These are phyloP conservation scores for Hibiscus mutabilis DNA, from an alignment of 345 rosid species.

Conservation along the genomic window DNA sequence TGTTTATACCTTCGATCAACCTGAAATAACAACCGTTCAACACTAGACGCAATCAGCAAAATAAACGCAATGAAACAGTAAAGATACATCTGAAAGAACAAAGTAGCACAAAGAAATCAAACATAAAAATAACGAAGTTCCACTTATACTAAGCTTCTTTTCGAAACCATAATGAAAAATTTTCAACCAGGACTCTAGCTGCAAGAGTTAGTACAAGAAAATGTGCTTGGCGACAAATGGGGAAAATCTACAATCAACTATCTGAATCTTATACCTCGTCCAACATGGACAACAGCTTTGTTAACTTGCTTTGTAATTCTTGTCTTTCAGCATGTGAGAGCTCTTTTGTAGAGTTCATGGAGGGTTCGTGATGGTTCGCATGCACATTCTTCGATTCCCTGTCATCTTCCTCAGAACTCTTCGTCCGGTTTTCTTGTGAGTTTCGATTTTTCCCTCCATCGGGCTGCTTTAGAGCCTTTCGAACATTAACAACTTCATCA, in stretches of 20 bases:
- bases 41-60: neutral
- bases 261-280: constrained; percentile 56
- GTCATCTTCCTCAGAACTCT: constrained; percentile 44
- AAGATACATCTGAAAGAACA: neutral
- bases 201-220: neutral
- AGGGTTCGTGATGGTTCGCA: constrained; percentile 31
- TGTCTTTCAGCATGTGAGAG: constrained; percentile 77
- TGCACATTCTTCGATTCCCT: constrained; percentile 38
- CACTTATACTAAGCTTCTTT: neutral
- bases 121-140: neutral
- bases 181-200: neutral
- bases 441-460: constrained; percentile 48
- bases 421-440: constrained; percentile 30
- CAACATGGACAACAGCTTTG: constrained; percentile 81
- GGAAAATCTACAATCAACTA: neutral
- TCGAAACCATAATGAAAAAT: neutral
- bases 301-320: constrained; percentile 75
- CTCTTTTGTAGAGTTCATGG: constrained; percentile 36
- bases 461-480: constrained; percentile 68
- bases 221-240: neutral
- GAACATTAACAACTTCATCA: constrained; percentile 90
- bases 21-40: constrained; percentile 27
- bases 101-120: no score
- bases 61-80: neutral
- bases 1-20: constrained; percentile 93